Base-by-base conservation (phyloP, 1,139 yeast genomes). In the Spencermartinsiella ligniputridi region DNA sequence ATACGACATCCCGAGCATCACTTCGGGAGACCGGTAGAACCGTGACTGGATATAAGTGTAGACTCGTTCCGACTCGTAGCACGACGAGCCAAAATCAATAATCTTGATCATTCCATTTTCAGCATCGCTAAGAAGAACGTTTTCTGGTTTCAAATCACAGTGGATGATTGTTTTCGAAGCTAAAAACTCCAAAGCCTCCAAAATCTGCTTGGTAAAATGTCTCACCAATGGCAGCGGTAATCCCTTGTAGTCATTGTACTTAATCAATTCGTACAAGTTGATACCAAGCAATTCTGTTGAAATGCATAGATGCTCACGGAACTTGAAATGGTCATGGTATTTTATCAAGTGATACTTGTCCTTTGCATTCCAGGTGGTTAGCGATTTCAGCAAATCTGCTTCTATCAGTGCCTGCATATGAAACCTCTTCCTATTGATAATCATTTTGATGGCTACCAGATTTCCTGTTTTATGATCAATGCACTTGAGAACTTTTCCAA, bases 71-170 rank as follows among this genome's bases (percentile, higher is more conserved):
- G 86, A 70, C 48, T 92, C 95, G 58, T 86, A 90, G 63, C 98
- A 94, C 0, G 98, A 96, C 11, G 94, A 81, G 1, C 99, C 99
- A 67, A 94, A 94, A 66, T 94, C 99, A 56, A 94, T 90, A 41
- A 94, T 83, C 64, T 92, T 94, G 51, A 94, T 78, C 45, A 81
- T 83, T 2, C 97, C 96, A 49, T 80, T 78, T 61, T 88, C 96
- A 0, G 90, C 80, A 45, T 85, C 82, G 44, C 85, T 78, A 24
- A 94, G 67, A 42, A 94, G 69, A 37, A 94, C 85, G 63, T 94
- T 94, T 58, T 94, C 99, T 0, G 99, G 99, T 62, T 94, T 94
- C 89, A 13, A 87, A 62, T 87, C 96, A 56, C 95, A 87, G 59
- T 87, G 96, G 27, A 87, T 79, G 12, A 87, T 75, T 16, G 72